Percentiles rank a stretch among this genome's conserved stretches.
Evolutionary conservation across 495 filamentous ascomycete genomes (phyloP).

Genomic region (Neurospora discreta): DNA sequence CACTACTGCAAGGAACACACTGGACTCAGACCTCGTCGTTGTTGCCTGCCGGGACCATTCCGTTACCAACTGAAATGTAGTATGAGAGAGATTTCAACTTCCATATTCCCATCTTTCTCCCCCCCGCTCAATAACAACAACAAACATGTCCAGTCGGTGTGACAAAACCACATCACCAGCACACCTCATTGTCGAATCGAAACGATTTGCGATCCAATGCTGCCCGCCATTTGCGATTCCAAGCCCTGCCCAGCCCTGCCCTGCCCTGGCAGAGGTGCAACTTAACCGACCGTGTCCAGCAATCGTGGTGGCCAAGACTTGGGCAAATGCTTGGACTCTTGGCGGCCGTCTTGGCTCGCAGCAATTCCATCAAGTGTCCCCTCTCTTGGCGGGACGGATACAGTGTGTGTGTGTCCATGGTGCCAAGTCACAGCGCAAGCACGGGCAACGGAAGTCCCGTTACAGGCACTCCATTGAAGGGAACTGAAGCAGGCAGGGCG

Average conservation of each 20-base stretch:
- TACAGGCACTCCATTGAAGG: no score
- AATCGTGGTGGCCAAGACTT: neutral
- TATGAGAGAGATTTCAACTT: neutral
- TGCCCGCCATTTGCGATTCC: neutral
- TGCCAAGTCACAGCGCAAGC: neutral
- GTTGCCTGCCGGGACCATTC: neutral
- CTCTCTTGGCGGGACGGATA: neutral
- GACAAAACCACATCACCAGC: neutral
- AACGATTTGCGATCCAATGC: neutral
- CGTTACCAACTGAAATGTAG: no score
- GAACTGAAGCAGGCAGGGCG: neutral
- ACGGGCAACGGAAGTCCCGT: neutral
- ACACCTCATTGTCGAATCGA: neutral
- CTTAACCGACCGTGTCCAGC: neutral
- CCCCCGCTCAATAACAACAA: neutral
- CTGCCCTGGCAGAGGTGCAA: neutral
- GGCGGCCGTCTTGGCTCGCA: neutral
- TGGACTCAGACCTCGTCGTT: neutral
- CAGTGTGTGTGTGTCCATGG: neutral
- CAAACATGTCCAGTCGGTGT: neutral
- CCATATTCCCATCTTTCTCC: neutral
- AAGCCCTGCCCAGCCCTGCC: neutral
- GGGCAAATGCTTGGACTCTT: neutral
- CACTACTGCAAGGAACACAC: neutral
- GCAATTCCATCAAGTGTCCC: neutral